Percentiles rank a stretch among this genome's conserved stretches.
Conservation (phyloP, 352 stramenopile species). For the Phytophthora parvispora region DNA sequence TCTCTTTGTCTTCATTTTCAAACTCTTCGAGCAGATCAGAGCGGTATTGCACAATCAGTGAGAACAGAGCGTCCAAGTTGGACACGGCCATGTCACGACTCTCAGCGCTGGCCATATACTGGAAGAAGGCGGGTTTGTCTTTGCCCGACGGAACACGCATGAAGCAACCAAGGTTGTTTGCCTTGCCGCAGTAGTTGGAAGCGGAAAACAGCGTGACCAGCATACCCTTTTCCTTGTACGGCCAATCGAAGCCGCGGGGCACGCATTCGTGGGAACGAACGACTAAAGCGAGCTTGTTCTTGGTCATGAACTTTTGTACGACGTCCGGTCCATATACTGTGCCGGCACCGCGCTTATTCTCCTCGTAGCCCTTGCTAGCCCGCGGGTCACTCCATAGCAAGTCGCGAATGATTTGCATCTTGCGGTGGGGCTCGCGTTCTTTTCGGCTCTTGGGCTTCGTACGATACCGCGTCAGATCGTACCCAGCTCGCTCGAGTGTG, state of each 20-base stretch:
- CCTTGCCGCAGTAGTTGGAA: constrained; percentile 89
- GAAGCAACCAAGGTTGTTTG: constrained; percentile 89
- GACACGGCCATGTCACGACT: constrained; percentile 84
- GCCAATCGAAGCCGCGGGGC: constrained; percentile 83
- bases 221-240: constrained; percentile 85
- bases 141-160: constrained; percentile 81
- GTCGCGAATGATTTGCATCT: constrained; percentile 84
- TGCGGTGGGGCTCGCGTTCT: constrained; percentile 60
- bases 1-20: constrained; percentile 54
- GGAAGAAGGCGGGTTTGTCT: constrained; percentile 87
- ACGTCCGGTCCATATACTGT: constrained; percentile 84
- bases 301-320: constrained; percentile 89
- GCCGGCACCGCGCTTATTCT: constrained; percentile 85
- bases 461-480: constrained; percentile 82
- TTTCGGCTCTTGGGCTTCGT: constrained; percentile 66
- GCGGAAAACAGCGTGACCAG: constrained; percentile 91
- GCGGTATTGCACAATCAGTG: constrained; percentile 81
- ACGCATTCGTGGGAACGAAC: constrained; percentile 91
- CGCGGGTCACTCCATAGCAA: constrained; percentile 89
- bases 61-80: constrained; percentile 89
- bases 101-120: constrained; percentile 89
- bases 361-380: constrained; percentile 66
- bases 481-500: constrained; percentile 64
- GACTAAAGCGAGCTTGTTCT: constrained; percentile 85
- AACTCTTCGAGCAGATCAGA: constrained; percentile 77